Evolutionary conservation across 1,139 yeast genomes (phyloP), one percentile per base, ranked within the genome.

Genomic region (Candida freyschussii): DNA sequence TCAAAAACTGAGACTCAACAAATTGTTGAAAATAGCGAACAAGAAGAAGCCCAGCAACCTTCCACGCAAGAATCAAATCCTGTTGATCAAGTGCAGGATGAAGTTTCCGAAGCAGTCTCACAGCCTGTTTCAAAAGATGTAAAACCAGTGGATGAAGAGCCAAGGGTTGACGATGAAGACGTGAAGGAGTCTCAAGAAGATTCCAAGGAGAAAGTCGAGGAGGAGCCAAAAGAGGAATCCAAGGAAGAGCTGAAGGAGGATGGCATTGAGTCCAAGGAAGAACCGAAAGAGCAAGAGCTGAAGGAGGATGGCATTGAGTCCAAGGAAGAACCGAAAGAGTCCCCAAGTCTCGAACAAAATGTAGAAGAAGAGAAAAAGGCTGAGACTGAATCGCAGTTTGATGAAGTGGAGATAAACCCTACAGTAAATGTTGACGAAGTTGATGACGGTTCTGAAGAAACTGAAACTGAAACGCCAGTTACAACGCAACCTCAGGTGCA

Each of bases 101-200:
- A n/a, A n/a, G n/a, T n/a, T n/a, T n/a, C n/a, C n/a, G n/a, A n/a
- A n/a, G n/a, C n/a, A n/a, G n/a, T n/a, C n/a, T n/a, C n/a, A n/a
- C n/a, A n/a, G n/a, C n/a, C n/a, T n/a, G n/a, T n/a, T n/a, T n/a
- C n/a, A n/a, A n/a, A n/a, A n/a, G n/a, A n/a, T n/a, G n/a, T n/a
- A 12, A 37, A 15, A 29, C 38, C 11, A 12, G 17, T 14, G n/a
- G 17, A 12, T 4, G 28, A 24, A n/a, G 30, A 24, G 9, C 18
- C 24, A n/a, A 29, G 15, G 12, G 18, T 7, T 17, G 24, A n/a
- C n/a, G n/a, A 28, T 18, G 18, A 21, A 47, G 46, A 51, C 47
- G 45, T 46, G 41, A 42, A 47, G 38, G 44, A 49, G 36, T 24
- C 21, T 5, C 26, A 9, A 3, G n/a, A 17, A 17, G 38, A 24